Base-by-base conservation (phyloP, 2,329 filamentous ascomycete species). In the Pseudopithomyces maydicus region DNA sequence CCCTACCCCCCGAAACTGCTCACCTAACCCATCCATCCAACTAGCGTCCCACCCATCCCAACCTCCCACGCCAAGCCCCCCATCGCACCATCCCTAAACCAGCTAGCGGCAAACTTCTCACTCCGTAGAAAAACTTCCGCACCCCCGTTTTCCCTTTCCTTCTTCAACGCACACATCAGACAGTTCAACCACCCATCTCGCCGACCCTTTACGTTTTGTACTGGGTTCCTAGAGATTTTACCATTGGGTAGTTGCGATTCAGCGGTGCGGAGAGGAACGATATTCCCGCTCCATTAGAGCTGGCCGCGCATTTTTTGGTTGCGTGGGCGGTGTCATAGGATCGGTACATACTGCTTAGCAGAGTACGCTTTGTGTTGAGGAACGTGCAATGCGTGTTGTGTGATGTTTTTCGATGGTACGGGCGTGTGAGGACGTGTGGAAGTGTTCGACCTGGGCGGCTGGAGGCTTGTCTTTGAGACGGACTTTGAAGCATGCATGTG, bases 311-410 rank as follows among this genome's bases (percentile, higher is more conserved):
- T 83, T 83, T 79, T 81, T 72, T 76, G 74, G 80, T 91, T 90
- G 86, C 85, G 85, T 84, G 85, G 88, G 87, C 88, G 86, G 90
- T 87, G 90, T 93, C 90, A 92, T 90, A 92, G 86, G 88, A 80
- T 84, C 84, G 87, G 81, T 70, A 92, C 89, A 92, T 86, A 42
- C 22, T 5, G 22, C 2, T 15, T 20, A 42, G 11, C 6, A 20
- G 10, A 7, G 10, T 12, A 6, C 6, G 11, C 6, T 17, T n/a
- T 6, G 6, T 39, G 11, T n/a, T 39, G 42, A 10, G 6, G 15
- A 11, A n/a, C 22, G 32, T 7, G 32, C 32, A 7, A 33, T 33
- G 7, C 14, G 35, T 38, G 35, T 4, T 38, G 12, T 38, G 35
- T 14, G n/a, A 38, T 6, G 35, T 14, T 5, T 38, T 5, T 3